Base-by-base conservation (phyloP, 441 rosid species). In the Populus hybrid region DNA sequence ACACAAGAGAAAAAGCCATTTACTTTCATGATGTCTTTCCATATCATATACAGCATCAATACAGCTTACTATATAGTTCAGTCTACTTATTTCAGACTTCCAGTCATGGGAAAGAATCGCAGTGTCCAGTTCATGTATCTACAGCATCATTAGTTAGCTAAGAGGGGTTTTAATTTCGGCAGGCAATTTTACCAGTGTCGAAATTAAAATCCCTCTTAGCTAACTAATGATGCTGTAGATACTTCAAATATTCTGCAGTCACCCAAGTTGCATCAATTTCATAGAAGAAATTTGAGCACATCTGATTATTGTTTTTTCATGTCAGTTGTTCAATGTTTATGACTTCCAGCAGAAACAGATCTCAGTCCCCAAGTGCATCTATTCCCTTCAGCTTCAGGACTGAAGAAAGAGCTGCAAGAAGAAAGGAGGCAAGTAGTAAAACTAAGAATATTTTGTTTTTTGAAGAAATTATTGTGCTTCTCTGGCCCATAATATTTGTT, bases 351-450 rank as follows among this genome's bases (percentile, higher is more conserved):
- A 91, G 86, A 84, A 88, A 84, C 83, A 89, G 89, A 84, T 73
- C 88, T 21, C 83, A 80, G 59, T 90, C 95, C 20, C 92, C 98
- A 31, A 85, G 85, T 77, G 73, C 88, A 72, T 88, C 90, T 59
- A 83, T 92, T 68, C 93, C 97, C 72, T 95, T 93, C 85, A 83
- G 83, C 72, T 78, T 88, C 76, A 93, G 90, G 86, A 92, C 92
- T 8, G 94, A 92, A 88, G 98, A 93, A 78, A 87, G 98, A 87
- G 92, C 98, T 71, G 87, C 91, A 65, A 89, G 89, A 86, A 88
- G 98, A 77, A 90, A 90, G 79, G 86, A 88, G 92, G 95, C 81
- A 86, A 83, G 89, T 36, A 4, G 67, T 28, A 64, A 50, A 59
- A 5, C 45, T 64, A 42, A 16, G n/a, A 72, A 65, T 2, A 4